These are phyloP conservation scores for Suillus alpinus DNA, from an alignment of 768 basidiomycete genomes.

Conservation along the genomic window DNA sequence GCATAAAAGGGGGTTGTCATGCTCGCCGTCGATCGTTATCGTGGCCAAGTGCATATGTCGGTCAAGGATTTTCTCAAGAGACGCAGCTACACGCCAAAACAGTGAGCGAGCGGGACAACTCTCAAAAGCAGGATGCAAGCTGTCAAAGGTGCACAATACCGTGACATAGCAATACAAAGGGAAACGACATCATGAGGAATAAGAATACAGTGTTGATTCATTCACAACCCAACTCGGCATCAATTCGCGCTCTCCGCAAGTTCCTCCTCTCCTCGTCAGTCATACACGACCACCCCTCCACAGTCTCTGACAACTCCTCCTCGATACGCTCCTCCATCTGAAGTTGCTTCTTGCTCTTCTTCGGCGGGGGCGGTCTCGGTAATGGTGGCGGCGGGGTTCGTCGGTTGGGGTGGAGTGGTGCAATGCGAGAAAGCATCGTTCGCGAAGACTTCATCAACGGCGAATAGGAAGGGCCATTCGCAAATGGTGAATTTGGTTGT, in stretches of 20 bases:
- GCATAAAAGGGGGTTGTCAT: too few relatives aligned
- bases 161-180: neutral
- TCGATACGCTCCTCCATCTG: slow-evolving; percentile 78
- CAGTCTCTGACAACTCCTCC: slow-evolving; percentile 69
- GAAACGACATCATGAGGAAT: neutral
- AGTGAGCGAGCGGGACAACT: neutral
- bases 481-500: slow-evolving; percentile 56
- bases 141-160: neutral
- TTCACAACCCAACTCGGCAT: slow-evolving; percentile 63
- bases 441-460: slow-evolving; percentile 66
- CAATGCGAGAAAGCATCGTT: slow-evolving; percentile 61
- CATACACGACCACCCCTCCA: slow-evolving; percentile 59
- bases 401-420: slow-evolving; percentile 72
- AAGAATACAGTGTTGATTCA: slow-evolving; percentile 1
- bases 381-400: slow-evolving; percentile 70
- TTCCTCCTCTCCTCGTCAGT: slow-evolving; percentile 44
- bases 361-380: slow-evolving; percentile 67
- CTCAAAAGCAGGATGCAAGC: neutral
- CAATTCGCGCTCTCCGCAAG: slow-evolving; percentile 58
- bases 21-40: too few relatives aligned
- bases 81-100: too few relatives aligned
- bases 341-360: slow-evolving; percentile 79
- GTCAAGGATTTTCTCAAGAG: too few relatives aligned
- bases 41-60: too few relatives aligned
- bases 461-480: slow-evolving; percentile 44